Evolutionary conservation across 805 yeast species (phyloP), one percentile per base, ranked within the genome.

Genomic region (Metschnikowia drakensbergensis): DNA sequence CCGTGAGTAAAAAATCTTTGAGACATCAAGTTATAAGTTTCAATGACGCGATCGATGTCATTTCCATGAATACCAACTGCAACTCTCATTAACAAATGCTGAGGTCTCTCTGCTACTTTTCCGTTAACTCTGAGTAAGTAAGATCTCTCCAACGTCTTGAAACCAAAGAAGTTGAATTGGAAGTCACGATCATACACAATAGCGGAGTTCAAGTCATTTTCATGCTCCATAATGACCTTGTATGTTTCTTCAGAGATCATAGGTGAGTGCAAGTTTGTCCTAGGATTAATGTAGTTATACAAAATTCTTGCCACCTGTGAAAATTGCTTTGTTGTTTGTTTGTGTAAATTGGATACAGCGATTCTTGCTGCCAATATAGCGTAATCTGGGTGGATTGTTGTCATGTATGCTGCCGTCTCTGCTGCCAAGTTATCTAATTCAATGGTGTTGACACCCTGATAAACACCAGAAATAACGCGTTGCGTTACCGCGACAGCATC

Each of bases 381-480:
- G 61, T 92, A 91, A 71, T 94, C 98, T n/a, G 98, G 98, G 68
- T 92, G 98, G 54, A 88, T 81, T 9, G 98, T 92, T 50, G 97
- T 90, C 97, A 94, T 88, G 64, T 86, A 87, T 37, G 98, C 98
- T 49, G 97, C 96, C 33, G 97, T 90, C 71, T 94, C 99, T 38
- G 98, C 97, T 42, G 98, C 91, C 57, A 72, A 71, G 59, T 72
- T 72, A 55, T 72, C 77, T 54, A 72, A 68, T 53, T 94, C 97
- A 52, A 86, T 80, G 47, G 98, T 94, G 62, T 92, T 90, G 46
- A 94, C 99, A 62, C 98, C 98, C 63, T 89, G 95, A 68, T 92
- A 94, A 48, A 94, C 97, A 66, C 99, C 99, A 10, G 94, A 81
- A 54, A 90, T 91, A 59, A 92, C 95, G 64, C 96, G 81, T 69